Conservation (phyloP, 2,329 filamentous ascomycete species). For the Cladobotryum mycophilum region DNA sequence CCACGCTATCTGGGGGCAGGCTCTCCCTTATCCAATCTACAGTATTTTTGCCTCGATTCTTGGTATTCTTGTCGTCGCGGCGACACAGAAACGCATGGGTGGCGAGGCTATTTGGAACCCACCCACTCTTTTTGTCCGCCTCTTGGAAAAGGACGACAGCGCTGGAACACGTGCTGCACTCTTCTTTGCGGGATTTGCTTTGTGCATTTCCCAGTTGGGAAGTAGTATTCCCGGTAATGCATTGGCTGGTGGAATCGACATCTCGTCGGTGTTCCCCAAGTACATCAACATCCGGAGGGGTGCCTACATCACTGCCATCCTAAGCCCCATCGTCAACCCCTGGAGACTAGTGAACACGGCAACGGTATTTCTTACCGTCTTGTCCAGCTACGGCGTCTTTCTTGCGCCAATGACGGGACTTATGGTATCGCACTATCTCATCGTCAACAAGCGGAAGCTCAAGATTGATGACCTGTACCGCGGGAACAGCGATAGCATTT, state of each 20-base stretch:
- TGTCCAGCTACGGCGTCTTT: conserved; percentile 32
- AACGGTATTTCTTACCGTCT: conserved; percentile 29
- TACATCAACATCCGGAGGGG: conserved; percentile 34
- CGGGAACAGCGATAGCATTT: conserved; percentile 25
- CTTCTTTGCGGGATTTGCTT: conserved; percentile 33
- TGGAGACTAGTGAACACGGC: conserved; percentile 34
- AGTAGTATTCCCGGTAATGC: conserved; percentile 33
- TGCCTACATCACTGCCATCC: conserved; percentile 29
- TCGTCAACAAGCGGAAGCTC: conserved; percentile 28
- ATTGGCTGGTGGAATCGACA: conserved; percentile 32
- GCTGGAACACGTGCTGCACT: conserved; percentile 29
- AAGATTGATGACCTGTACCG: conserved; percentile 31
- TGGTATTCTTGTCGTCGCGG: conserved; percentile 35
- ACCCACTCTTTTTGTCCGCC: conserved; percentile 26
- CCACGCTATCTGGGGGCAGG: conserved; percentile 31
- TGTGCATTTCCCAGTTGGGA: conserved; percentile 32
- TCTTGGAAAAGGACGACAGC: conserved; percentile 24
- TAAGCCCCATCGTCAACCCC: conserved; percentile 32
- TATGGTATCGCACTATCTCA: conserved; percentile 31
- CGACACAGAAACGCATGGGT: conserved; percentile 30
- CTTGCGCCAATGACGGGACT: conserved; percentile 34
- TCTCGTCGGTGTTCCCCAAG: conserved; percentile 31
- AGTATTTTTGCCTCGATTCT: conserved; percentile 30
- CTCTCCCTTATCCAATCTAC: conserved; percentile 30
- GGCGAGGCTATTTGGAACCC: conserved; percentile 34